Base-by-base conservation (phyloP, 192 early-diverging fungal genomes). In the Mortierella alpina region DNA sequence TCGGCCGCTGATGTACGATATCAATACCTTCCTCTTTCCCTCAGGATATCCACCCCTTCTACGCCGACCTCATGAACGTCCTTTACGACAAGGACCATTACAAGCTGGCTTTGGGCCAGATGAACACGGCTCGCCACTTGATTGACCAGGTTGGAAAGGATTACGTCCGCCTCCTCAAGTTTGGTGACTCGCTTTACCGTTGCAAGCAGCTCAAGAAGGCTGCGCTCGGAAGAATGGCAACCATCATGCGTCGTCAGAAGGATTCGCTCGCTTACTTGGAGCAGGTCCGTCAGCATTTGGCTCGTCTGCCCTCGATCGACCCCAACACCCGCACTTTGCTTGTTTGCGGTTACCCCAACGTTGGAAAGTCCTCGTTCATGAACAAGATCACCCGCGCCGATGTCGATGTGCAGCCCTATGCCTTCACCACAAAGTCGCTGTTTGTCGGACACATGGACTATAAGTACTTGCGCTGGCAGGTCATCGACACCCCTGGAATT, bases 401-500 rank as follows among this genome's bases (percentile, higher is more conserved):
- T 78, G 98, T 99, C 23, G 98, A 99, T 82, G 98, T 99, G 13
- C 98, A 99, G 84, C 97, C 97, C 17, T 99, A 99, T 85, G 98
- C 98, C 44, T 99, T 99, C 88, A 99, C 98, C 23, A 99, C 98
- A 69, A 99, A 99, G 89, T 96, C 94, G 20, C 88, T 99, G 77
- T 99, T 99, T 87, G 98, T 99, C 41, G 98, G 98, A 45, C 98
- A 99, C 80, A 99, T 99, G 98, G 97, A 99, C 87, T 98, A 98
- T 93, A 97, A 96, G 86, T 97, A 99, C 85, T 88, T 98, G 85
- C 88, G 97, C 83, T 99, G 98, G 98, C 98, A 99, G 85, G 98
- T 99, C n/a, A 99, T 99, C 66, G 98, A 99, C 84, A 99, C 98
- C 52, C 98, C 98, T 45, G 98, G 98, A 63, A 98, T 99, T 82